Conservation (phyloP, 2,329 filamentous ascomycete genomes). For the Tolypocladium sp. region DNA sequence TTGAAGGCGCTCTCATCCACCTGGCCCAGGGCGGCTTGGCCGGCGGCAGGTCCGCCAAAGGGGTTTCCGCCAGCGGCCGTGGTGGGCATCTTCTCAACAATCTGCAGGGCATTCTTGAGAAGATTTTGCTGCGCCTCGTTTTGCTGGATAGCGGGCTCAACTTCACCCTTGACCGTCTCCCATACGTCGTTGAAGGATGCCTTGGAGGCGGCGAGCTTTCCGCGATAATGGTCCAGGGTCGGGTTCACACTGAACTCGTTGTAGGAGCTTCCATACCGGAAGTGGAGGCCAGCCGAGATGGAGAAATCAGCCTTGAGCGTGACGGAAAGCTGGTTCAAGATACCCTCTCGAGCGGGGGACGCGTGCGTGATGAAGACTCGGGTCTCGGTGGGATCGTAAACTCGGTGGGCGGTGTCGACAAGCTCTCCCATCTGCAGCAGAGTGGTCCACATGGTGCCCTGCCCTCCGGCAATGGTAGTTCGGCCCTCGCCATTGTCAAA, state of each 20-base stretch:
- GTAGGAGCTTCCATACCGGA: conserved; percentile 97
- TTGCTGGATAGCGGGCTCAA: conserved; percentile 85
- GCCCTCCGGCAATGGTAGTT: conserved; percentile 95
- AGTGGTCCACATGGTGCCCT: conserved; percentile 99
- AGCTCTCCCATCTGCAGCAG: conserved; percentile 96
- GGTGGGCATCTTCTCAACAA: conserved; percentile 97
- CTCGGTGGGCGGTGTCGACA: conserved; percentile 93
- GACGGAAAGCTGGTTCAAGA: conserved; percentile 94
- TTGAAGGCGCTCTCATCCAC: conserved; percentile 99
- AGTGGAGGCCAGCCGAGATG: conserved; percentile 92
- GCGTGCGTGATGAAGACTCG: conserved; percentile 95
- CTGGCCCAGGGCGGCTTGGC: conserved; percentile 66
- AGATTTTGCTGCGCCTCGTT: conserved; percentile 93
- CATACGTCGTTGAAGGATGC: conserved; percentile 98
- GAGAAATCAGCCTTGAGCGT: conserved; percentile 98
- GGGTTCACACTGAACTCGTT: conserved; percentile 99
- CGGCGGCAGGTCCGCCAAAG: conserved; percentile 77
- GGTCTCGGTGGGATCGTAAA: conserved; percentile 97
- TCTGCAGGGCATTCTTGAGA: conserved; percentile 79
- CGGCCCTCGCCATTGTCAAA: conserved; percentile 98
- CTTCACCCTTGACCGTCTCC: conserved; percentile 96
- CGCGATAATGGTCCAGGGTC: conserved; percentile 93
- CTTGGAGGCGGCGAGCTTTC: conserved; percentile 95
- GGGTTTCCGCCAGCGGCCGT: conserved; percentile 94
- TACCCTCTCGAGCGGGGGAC: conserved; percentile 89